Conservation (phyloP, 805 yeast genomes). For the Ogataea ganodermae region DNA sequence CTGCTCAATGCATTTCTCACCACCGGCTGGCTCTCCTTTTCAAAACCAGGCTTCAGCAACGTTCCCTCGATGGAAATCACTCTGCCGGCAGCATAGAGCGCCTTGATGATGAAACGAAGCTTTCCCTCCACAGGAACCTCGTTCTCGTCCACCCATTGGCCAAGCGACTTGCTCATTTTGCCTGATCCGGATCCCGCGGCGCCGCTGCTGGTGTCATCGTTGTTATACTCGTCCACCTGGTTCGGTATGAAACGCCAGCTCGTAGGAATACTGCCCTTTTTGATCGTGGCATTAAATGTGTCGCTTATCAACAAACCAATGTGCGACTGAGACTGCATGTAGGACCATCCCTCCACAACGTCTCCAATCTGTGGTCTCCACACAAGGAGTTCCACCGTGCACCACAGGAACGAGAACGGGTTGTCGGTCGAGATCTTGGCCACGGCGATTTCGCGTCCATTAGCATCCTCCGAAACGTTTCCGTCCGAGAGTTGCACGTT, state of each 20-base stretch:
- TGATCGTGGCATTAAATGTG: slow-evolving; percentile 92
- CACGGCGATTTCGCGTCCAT: slow-evolving; percentile 44
- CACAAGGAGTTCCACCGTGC: slow-evolving; percentile 73
- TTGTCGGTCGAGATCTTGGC: slow-evolving; percentile 75
- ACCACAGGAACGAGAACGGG: slow-evolving; percentile 90
- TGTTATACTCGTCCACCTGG: slow-evolving; percentile 60
- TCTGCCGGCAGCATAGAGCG: slow-evolving; percentile 74
- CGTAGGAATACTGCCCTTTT: slow-evolving; percentile 80
- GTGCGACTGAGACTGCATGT: slow-evolving; percentile 93
- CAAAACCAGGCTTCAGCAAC: slow-evolving; percentile 59
- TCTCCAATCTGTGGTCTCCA: slow-evolving; percentile 95
- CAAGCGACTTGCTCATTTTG: slow-evolving; percentile 50
- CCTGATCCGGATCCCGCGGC: slow-evolving; percentile 15
- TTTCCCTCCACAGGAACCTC: slow-evolving; percentile 82
- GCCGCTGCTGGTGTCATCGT: slow-evolving; percentile 13
- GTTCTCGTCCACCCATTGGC: slow-evolving; percentile 83
- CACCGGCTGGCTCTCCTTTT: slow-evolving; percentile 55
- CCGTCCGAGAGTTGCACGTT: slow-evolving; percentile 57
- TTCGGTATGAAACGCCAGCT: slow-evolving; percentile 84
- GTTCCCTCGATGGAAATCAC: slow-evolving; percentile 91
- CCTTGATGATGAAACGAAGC: slow-evolving; percentile 70
- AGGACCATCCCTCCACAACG: slow-evolving; percentile 78
- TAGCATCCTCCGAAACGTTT: slow-evolving; percentile 40
- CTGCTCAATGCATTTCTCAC: slow-evolving; percentile 34
- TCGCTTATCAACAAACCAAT: slow-evolving; percentile 89